Percentiles rank a stretch among this genome's conserved stretches.
phyloP scores from a whole-genome alignment of 495 filamentous ascomycete species.

The Trichocladium antarcticum region DNA sequence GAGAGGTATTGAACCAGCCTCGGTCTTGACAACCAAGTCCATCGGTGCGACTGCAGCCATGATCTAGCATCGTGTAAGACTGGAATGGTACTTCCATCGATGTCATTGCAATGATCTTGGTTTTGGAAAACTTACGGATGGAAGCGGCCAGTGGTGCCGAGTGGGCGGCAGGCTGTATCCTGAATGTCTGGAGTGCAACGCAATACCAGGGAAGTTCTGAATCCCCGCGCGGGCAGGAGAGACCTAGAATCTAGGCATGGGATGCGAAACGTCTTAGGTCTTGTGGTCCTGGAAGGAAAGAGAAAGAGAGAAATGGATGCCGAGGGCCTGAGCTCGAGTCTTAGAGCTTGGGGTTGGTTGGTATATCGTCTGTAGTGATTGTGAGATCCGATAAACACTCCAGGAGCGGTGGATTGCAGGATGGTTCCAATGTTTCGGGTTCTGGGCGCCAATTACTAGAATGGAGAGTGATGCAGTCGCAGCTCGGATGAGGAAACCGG shows the following conservation, averaged over 20 bases:
- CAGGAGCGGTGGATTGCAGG: background rate
- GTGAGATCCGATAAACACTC: background rate
- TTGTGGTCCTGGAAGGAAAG: background rate
- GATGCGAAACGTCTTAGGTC: background rate
- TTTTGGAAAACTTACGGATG: constrained; percentile 15
- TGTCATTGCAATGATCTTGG: background rate
- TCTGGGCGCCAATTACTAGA: background rate
- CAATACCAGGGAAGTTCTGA: background rate
- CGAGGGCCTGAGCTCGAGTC: background rate
- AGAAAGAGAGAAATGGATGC: background rate
- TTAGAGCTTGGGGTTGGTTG: background rate
- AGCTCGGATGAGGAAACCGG: background rate
- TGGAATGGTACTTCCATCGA: too few species aligned
- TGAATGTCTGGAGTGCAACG: background rate
- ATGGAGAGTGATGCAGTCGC: background rate
- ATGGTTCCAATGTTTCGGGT: background rate
- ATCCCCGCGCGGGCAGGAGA: constrained; percentile 8
- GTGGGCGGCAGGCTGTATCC: constrained; percentile 15
- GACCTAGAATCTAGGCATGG: constrained; percentile 2
- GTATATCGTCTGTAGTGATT: background rate
- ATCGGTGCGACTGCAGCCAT: constrained; percentile 30
- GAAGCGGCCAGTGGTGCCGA: background rate
- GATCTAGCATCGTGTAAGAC: too few species aligned
- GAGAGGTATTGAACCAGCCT: constrained; percentile 42
- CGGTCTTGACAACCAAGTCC: constrained; percentile 15